A percentile compares a stretch with the other conserved stretches of the same genome.
phyloP scores from a whole-genome alignment of 163 green algal genomes.

The Picocystis sp. region DNA sequence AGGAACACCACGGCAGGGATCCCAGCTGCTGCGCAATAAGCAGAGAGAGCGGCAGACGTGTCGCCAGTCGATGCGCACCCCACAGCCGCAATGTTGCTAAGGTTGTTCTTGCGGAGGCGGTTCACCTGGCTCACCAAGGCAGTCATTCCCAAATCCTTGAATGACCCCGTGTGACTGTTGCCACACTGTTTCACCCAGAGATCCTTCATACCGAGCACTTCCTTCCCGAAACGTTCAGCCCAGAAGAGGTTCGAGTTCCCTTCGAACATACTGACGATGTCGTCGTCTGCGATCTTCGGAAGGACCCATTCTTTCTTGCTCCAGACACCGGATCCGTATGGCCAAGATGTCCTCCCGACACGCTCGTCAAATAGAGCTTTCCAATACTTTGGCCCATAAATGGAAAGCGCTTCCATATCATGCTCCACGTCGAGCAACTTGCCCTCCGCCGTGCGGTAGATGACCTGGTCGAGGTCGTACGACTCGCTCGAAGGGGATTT shows the following conservation, averaged over 20 bases:
- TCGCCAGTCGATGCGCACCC: conserved; percentile 95
- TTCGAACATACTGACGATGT: conserved; percentile 99
- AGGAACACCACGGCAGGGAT: conserved; percentile 62
- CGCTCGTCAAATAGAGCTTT: conserved; percentile 79
- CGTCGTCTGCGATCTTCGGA: conserved; percentile 69
- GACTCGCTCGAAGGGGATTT: conserved; percentile 33
- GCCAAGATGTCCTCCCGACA: conserved; percentile 79
- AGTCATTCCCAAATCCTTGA: conserved; percentile 99
- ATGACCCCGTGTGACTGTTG: conserved; percentile 93
- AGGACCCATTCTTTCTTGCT: conserved; percentile 99
- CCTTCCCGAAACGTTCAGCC: conserved; percentile 86
- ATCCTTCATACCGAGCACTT: conserved; percentile 82
- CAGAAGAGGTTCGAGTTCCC: conserved; percentile 98
- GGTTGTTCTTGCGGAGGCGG: conserved; percentile 69
- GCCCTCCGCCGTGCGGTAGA: conserved; percentile 69
- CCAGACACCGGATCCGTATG: conserved; percentile 94
- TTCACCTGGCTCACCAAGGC: conserved; percentile 94
- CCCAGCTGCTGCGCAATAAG: conserved; percentile 87
- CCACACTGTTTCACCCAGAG: conserved; percentile 99
- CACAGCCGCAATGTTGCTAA: conserved; percentile 72
- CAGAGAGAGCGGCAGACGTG: conserved; percentile 86
- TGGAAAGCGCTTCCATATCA: conserved; percentile 78
- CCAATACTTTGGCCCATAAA: conserved; percentile 83
- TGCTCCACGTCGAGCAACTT: conserved; percentile 89
- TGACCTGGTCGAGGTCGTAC: conserved; percentile 86